A percentile compares a stretch with the other conserved stretches of the same genome.
Conservation (phyloP, 2,329 filamentous ascomycete species). For the Chaetomiaceae sp. region DNA sequence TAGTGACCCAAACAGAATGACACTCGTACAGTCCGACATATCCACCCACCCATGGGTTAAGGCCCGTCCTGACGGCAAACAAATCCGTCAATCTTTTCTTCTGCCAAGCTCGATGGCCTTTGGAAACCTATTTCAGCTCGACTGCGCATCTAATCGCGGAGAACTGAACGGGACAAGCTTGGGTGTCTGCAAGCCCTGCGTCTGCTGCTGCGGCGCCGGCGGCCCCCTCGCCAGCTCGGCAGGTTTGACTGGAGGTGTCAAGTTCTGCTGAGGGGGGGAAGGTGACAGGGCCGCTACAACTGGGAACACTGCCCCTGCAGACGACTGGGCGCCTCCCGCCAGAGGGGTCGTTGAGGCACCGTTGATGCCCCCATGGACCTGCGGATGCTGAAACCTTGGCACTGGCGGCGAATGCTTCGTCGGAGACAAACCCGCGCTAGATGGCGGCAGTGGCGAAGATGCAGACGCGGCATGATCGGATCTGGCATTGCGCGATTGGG, state of each 20-base stretch:
- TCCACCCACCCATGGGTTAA: no score
- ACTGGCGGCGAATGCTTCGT: conserved; percentile 47
- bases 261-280: conserved; percentile 50
- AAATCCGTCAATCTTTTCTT: no score
- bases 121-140: not conserved
- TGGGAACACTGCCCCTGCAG: conserved; percentile 49
- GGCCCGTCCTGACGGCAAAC: no score
- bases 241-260: conserved; percentile 58
- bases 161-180: conserved; percentile 1
- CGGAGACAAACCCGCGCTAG: conserved; percentile 46
- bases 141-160: not conserved
- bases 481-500: conserved; percentile 23
- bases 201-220: conserved; percentile 4
- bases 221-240: conserved; percentile 30
- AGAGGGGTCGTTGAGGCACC: conserved; percentile 21
- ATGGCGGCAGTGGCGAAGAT: conserved; percentile 40
- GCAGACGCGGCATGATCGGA: conserved; percentile 25
- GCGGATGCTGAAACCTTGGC: conserved; percentile 29
- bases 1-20: no score
- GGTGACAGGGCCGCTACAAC: conserved; percentile 55
- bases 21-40: no score
- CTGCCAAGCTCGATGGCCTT: no score
- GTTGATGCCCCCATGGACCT: conserved; percentile 25
- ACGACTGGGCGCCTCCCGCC: conserved; percentile 25
- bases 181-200: not conserved